phyloP scores from a whole-genome alignment of 2,329 filamentous ascomycete genomes.

The Cryphonectria carpinicola region DNA sequence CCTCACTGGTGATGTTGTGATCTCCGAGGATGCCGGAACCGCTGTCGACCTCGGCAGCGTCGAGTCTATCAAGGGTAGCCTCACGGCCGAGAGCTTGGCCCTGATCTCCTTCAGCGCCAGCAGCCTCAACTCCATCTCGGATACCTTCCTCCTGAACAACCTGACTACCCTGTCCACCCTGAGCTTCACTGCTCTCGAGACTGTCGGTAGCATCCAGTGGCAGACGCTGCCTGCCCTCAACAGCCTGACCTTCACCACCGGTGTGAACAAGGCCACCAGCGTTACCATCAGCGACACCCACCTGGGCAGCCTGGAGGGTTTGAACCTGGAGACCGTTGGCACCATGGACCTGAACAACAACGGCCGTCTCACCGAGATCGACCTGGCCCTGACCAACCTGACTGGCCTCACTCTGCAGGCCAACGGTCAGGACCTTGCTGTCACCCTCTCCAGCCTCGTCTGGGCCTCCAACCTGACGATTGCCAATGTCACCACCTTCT shows the following conservation, averaged over 20 bases:
- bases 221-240: conserved; percentile 68
- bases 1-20: conserved; percentile 69
- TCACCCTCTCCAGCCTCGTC: conserved; percentile 78
- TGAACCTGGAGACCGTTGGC: conserved; percentile 75
- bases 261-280: conserved; percentile 67
- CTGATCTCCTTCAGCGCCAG: conserved; percentile 66
- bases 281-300: conserved; percentile 86
- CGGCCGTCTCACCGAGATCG: conserved; percentile 73
- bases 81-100: conserved; percentile 62
- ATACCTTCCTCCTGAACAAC: conserved; percentile 70
- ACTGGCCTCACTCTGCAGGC: conserved; percentile 74
- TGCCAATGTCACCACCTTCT: conserved; percentile 76
- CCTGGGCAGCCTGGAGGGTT: conserved; percentile 76
- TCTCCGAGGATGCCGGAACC: conserved; percentile 60
- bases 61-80: conserved; percentile 58
- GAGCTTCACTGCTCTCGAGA: conserved; percentile 65
- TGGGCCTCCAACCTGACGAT: conserved; percentile 81
- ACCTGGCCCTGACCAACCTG: conserved; percentile 78
- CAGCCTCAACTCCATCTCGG: conserved; percentile 67
- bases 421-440: conserved; percentile 74
- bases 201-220: conserved; percentile 71
- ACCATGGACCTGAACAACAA: conserved; percentile 91
- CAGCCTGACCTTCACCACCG: conserved; percentile 50
- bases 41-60: conserved; percentile 66
- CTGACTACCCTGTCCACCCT: conserved; percentile 72